A percentile compares a stretch with the other conserved stretches of the same genome.
Conservation (phyloP, 1,139 yeast genomes). For the Kodamaea sp. region DNA sequence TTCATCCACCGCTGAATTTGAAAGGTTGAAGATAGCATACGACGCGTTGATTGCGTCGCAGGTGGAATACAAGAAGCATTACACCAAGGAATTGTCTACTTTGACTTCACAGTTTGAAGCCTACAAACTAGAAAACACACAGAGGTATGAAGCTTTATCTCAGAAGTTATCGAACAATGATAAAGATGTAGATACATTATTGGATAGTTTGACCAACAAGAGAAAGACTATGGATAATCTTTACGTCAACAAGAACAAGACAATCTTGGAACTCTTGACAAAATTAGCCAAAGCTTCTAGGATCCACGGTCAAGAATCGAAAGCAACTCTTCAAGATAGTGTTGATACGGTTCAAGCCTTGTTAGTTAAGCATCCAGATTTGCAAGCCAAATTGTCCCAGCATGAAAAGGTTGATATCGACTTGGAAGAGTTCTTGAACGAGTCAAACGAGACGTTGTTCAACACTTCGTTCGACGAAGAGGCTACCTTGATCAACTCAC, state of each 20-base stretch:
- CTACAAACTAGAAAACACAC: constrained; percentile 39
- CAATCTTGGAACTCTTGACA: constrained; percentile 46
- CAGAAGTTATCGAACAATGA: constrained; percentile 37
- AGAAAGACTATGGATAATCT: constrained; percentile 45
- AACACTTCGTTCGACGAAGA: constrained; percentile 41
- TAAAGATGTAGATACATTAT: constrained; percentile 45
- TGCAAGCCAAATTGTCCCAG: constrained; percentile 29
- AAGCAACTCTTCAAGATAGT: constrained; percentile 35
- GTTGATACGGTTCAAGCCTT: constrained; percentile 31
- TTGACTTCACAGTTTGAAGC: constrained; percentile 35
- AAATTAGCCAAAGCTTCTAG: constrained; percentile 48
- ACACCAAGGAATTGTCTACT: constrained; percentile 35
- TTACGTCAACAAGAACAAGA: constrained; percentile 48
- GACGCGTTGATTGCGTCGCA: constrained; percentile 62
- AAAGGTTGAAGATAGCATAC: constrained; percentile 60
- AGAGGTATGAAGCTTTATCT: constrained; percentile 30
- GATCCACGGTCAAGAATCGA: constrained; percentile 50
- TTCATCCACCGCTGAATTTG: constrained; percentile 52
- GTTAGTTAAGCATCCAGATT: constrained; percentile 39
- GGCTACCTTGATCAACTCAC: constrained; percentile 30
- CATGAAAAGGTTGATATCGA: constrained; percentile 35
- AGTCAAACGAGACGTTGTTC: constrained; percentile 36
- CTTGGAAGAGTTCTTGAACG: constrained; percentile 35
- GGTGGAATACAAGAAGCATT: constrained; percentile 55
- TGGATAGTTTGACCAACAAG: constrained; percentile 44